Conservation (phyloP, 371 early-diverging fungal genomes). For the Rhizomucor pusillus region DNA sequence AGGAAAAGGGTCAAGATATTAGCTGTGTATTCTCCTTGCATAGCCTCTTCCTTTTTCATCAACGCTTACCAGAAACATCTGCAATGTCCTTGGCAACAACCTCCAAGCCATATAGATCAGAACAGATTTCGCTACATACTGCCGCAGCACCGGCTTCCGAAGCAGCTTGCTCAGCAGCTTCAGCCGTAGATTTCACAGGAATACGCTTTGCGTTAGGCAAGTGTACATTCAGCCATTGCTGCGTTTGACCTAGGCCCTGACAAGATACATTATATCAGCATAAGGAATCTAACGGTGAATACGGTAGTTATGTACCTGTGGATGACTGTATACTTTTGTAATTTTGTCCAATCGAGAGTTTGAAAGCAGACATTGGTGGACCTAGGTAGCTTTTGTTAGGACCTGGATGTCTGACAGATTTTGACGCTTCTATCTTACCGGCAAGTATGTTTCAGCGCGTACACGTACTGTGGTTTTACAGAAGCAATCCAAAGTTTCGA, state of each 20-base stretch:
- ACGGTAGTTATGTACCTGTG: conserved; percentile 54
- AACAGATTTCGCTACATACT: conserved; percentile 78
- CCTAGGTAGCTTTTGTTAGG: conserved; percentile 8
- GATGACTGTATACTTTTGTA: conserved; percentile 86
- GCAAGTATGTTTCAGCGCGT: conserved; percentile 65
- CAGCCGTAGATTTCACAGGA: conserved; percentile 80
- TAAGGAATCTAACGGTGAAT: neutral
- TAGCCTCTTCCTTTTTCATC: too few species aligned
- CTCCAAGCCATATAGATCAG: conserved; percentile 79
- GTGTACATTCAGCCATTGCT: conserved; percentile 67
- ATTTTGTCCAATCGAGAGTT: conserved; percentile 60
- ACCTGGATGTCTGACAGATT: neutral
- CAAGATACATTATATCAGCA: neutral
- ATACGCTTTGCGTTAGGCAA: conserved; percentile 73
- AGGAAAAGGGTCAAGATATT: too few species aligned
- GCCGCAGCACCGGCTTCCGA: conserved; percentile 82
- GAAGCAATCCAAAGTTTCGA: conserved; percentile 80
- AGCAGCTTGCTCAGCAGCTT: conserved; percentile 87
- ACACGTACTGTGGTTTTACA: conserved; percentile 56
- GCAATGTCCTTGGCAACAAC: conserved; percentile 75
- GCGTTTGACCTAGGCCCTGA: conserved; percentile 86
- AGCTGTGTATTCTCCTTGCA: too few species aligned
- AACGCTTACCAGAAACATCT: conserved; percentile 47
- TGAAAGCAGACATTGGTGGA: conserved; percentile 81
- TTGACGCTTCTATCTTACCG: conserved; percentile 24